Percentiles rank a stretch among this genome's conserved stretches.
These are phyloP conservation scores for Chlorella sp. DNA, from an alignment of 139 green algal species.

Conservation along the genomic window DNA sequence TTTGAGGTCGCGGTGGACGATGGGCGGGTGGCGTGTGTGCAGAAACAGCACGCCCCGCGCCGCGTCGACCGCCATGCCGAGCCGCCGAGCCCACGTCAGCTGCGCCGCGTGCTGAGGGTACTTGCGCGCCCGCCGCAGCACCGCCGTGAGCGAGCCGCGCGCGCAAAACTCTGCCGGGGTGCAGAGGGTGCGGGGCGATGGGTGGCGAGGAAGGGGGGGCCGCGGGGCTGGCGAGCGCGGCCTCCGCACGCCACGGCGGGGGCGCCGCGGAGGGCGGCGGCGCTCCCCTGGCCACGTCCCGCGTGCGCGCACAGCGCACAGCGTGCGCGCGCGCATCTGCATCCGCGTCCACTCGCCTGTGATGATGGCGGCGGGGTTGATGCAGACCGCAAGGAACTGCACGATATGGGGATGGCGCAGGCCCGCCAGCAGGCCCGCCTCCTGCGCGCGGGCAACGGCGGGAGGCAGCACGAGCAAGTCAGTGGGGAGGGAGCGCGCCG, in stretches of 20 bases:
- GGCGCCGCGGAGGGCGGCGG: too few species aligned
- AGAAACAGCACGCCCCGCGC: conserved; percentile 24
- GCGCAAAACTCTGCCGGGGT: conserved; percentile 13
- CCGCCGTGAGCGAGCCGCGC: conserved; percentile 4
- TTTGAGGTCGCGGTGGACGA: conserved; percentile 34
- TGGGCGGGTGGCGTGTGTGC: conserved; percentile 19
- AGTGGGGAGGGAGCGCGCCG: too few species aligned
- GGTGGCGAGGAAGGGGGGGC: neutral
- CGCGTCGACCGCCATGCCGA: conserved; percentile 26
- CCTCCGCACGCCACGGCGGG: too few species aligned
- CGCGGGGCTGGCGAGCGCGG: neutral
- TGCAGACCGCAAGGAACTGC: conserved; percentile 61
- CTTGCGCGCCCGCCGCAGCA: neutral
- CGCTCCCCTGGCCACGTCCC: too few species aligned
- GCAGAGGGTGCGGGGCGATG: neutral
- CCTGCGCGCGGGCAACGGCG: conserved; percentile 15
- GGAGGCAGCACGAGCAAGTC: too few species aligned
- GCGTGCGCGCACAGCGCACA: too few species aligned
- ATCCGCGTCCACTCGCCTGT: neutral
- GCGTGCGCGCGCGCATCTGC: too few species aligned
- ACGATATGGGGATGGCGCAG: conserved; percentile 56
- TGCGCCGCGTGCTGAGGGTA: neutral
- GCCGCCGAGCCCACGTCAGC: conserved; percentile 12
- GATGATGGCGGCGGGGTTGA: conserved; percentile 6
- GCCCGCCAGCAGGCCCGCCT: conserved; percentile 50